phyloP scores from a whole-genome alignment of 164 flowering plant species.

The Echeveria elegans region DNA sequence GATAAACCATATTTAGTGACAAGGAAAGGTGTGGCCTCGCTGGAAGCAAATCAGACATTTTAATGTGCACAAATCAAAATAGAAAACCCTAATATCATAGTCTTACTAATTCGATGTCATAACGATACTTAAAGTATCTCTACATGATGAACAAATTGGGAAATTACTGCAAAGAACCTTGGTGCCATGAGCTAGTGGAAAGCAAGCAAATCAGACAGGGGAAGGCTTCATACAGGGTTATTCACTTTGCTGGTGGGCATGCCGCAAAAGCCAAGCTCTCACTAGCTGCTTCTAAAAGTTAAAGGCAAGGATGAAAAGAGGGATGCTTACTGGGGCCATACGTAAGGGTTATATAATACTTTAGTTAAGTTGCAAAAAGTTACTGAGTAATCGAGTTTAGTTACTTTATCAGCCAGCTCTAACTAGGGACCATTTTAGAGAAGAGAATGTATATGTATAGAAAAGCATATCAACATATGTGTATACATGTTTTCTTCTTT shows the following conservation, averaged over 20 bases:
- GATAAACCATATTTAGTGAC: slow-evolving; percentile 20
- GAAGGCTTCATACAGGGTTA: not conserved
- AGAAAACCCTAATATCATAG: too few relatives aligned
- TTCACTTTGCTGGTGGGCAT: slow-evolving; percentile 2
- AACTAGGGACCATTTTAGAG: not conserved
- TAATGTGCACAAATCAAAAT: too few relatives aligned
- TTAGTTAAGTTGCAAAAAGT: too few relatives aligned
- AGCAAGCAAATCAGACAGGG: not conserved
- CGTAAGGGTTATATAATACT: too few relatives aligned
- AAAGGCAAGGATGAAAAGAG: slow-evolving; percentile 4
- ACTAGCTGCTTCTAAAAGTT: not conserved
- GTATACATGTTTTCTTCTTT: slow-evolving; percentile 1
- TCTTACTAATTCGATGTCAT: too few relatives aligned
- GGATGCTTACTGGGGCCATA: slow-evolving; percentile 6
- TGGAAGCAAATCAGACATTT: not conserved
- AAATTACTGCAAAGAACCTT: not conserved
- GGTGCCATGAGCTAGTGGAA: not conserved
- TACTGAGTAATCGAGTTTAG: not conserved
- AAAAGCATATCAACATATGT: not conserved
- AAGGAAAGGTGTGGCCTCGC: not conserved
- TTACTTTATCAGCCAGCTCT: not conserved
- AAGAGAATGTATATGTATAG: slow-evolving; percentile 1
- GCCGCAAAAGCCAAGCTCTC: not conserved
- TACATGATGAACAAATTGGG: not conserved
- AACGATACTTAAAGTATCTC: not conserved